These are phyloP conservation scores for Periconia sp. DNA, from an alignment of 2,329 filamentous ascomycete species.

Conservation along the genomic window DNA sequence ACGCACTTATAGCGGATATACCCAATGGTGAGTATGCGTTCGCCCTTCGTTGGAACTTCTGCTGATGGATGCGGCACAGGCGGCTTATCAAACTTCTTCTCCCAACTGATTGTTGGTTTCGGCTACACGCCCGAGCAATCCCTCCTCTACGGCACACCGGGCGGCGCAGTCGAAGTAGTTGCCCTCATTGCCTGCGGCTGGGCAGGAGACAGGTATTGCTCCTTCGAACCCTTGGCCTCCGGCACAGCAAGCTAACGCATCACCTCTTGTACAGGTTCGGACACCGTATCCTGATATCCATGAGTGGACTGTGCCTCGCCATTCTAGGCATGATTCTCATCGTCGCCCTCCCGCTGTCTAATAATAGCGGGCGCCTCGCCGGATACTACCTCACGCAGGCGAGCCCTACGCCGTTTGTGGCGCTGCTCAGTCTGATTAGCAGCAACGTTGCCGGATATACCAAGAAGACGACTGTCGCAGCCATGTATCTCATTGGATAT, in stretches of 20 bases:
- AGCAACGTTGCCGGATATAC: conserved; percentile 67
- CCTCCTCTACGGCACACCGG: conserved; percentile 69
- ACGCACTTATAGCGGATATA: conserved; percentile 62
- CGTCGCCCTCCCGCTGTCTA: conserved; percentile 64
- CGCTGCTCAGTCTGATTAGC: conserved; percentile 66
- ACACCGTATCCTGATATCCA: conserved; percentile 64
- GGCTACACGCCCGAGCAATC: conserved; percentile 69
- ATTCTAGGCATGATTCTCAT: conserved; percentile 71
- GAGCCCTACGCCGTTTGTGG: conserved; percentile 67
- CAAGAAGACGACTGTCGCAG: conserved; percentile 65
- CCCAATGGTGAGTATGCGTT: conserved; percentile 61
- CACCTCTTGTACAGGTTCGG: conserved; percentile 52
- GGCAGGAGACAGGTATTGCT: conserved; percentile 58
- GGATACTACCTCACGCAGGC: conserved; percentile 71
- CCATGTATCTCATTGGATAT: conserved; percentile 54
- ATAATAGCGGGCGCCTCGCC: conserved; percentile 64
- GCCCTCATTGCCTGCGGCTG: conserved; percentile 62
- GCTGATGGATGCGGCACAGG: too few relatives aligned
- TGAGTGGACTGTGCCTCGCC: conserved; percentile 57
- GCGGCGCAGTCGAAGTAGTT: conserved; percentile 69
- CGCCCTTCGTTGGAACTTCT: too few relatives aligned
- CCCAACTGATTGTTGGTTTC: conserved; percentile 66
- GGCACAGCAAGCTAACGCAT: too few relatives aligned
- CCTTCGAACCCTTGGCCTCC: neutral
- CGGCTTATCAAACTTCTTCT: conserved; percentile 67